phyloP scores from a whole-genome alignment of 2,329 filamentous ascomycete genomes.

The Fusarium globosum region DNA sequence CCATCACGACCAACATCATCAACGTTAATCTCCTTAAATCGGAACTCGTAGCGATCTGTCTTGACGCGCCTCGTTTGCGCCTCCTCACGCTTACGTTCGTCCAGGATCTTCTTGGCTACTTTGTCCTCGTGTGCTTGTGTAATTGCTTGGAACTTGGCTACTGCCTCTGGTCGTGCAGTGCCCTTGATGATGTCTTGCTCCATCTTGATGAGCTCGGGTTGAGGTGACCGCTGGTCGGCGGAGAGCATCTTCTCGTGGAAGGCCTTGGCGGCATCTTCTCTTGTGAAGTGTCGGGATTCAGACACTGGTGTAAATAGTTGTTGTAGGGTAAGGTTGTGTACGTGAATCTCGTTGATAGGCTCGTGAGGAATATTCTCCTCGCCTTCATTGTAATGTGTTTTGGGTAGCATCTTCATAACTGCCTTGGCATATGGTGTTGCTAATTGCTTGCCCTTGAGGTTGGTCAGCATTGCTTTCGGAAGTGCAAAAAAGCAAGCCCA shows the following conservation, averaged over 20 bases:
- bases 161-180: conserved; percentile 51
- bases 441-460: conserved; percentile 75
- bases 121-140: conserved; percentile 58
- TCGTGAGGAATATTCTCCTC: conserved; percentile 64
- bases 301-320: conserved; percentile 74
- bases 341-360: conserved; percentile 72
- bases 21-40: conserved; percentile 69
- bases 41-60: conserved; percentile 69
- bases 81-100: conserved; percentile 52
- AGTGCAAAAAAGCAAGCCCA: conserved; percentile 2
- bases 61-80: conserved; percentile 57
- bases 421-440: conserved; percentile 82
- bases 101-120: conserved; percentile 50
- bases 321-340: conserved; percentile 70
- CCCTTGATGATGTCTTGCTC: conserved; percentile 60
- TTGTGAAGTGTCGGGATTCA: conserved; percentile 72
- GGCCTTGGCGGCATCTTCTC: conserved; percentile 72
- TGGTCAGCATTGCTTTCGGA: conserved; percentile 38
- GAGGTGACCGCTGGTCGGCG: conserved; percentile 70
- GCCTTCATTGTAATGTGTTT: conserved; percentile 66
- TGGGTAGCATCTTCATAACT: conserved; percentile 82
- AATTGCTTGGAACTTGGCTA: conserved; percentile 54
- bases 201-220: conserved; percentile 69
- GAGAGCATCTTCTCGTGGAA: conserved; percentile 71
- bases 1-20: conserved; percentile 67